A percentile compares a stretch with the other conserved stretches of the same genome.
Evolutionary conservation across 345 rosid genomes (phyloP).

Genomic region (Salix koriyanagi): DNA sequence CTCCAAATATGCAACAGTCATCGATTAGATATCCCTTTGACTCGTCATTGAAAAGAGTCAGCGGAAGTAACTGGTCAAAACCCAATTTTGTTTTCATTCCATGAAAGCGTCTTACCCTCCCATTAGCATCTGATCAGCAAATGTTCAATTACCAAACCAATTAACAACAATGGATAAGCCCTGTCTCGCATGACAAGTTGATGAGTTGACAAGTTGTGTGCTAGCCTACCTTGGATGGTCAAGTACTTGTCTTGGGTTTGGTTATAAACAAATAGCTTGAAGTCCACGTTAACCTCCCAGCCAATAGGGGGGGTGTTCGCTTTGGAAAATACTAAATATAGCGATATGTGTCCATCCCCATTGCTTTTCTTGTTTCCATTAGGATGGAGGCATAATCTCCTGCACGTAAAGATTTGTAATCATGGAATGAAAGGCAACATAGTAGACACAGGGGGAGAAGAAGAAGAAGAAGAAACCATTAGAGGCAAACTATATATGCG

Average conservation of each 20-base stretch:
- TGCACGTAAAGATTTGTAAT: background rate
- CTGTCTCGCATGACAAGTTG: background rate
- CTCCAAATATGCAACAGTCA: conserved; percentile 17
- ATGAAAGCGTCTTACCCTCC: background rate
- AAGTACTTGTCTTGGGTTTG: background rate
- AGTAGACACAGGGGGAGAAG: background rate
- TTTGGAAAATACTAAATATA: background rate
- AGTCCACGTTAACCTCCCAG: background rate
- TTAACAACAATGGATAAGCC: background rate
- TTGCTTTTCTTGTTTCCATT: conserved; percentile 1
- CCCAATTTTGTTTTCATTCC: background rate
- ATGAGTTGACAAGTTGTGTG: background rate
- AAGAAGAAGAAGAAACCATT: background rate
- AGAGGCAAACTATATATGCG: background rate
- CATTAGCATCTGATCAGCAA: background rate
- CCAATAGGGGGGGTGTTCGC: background rate
- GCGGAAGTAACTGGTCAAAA: background rate
- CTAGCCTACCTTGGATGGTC: conserved; percentile 1
- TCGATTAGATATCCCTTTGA: conserved; percentile 3
- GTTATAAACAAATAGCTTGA: conserved; percentile 11
- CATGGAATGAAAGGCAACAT: background rate
- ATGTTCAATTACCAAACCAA: background rate
- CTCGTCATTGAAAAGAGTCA: background rate
- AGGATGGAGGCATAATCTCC: conserved; percentile 9
- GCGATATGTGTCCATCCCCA: background rate